Base-by-base conservation (phyloP, 768 basidiomycete species). In the Infundibulicybe gibba region DNA sequence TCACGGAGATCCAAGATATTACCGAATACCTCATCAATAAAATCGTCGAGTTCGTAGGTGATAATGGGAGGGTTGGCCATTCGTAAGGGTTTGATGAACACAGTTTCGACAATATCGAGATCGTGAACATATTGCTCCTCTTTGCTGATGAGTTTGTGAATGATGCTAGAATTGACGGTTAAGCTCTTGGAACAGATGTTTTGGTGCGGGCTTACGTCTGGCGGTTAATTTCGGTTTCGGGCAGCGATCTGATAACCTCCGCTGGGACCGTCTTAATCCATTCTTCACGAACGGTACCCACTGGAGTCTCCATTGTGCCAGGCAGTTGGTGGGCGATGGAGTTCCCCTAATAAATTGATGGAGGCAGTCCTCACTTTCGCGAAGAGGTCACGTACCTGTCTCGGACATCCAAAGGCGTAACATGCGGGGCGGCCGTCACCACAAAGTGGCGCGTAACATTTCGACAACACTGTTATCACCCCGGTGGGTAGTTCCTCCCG, bases 61-160 rank as follows among this genome's bases (percentile, higher is more conserved):
- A 79, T 72, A 44, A 74, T 65, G 43, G 67, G 61, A 54, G 74
- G 74, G 17, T 71, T 59, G 8, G 75, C 72, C 11, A 45, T 54
- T 6, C 70, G 69, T 6, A 86, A 66, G 1, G 78, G 79, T 15
- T 71, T 68, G 37, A 74, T 68, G 50, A 75, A 72, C 32, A 90
- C 85, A 6, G 78, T 71, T 55, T 94, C 90, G 43, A 97, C 78
- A 3, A 85, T 78, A 43, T 91, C 82, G 14, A 99, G 77, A 60
- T 99, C 95, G 40, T 85, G 81, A 43, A 92, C 71, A 59, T 95
- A 97, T 60, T 92, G 85, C 54, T 90, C 84, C 63, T 98, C 97
- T 52, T 92, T 87, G 57, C 78, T 79, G 54, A 98, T 87, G 44
- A 95, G 80, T 64, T 92, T 93, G 61, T 87, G 85, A 49, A 99